A percentile compares a stretch with the other conserved stretches of the same genome.
Conservation (phyloP, 495 filamentous ascomycete species). For the Umbilicaria muhlenbergii region DNA sequence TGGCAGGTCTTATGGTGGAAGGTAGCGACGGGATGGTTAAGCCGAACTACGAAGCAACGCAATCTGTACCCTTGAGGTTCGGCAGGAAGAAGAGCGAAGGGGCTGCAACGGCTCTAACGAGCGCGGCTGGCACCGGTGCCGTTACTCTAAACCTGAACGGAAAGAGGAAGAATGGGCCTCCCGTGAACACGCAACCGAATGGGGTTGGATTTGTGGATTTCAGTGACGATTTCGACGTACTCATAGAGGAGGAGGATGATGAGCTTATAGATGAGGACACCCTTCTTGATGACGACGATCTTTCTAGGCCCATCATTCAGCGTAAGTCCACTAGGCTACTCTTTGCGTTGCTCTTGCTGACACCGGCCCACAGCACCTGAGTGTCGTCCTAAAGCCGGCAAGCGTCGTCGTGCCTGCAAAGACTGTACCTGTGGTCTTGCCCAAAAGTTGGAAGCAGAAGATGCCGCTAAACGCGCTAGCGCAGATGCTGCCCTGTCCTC, state of each 20-base stretch:
- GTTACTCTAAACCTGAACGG: conserved; percentile 27
- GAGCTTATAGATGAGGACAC: conserved; percentile 85
- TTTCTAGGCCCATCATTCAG: conserved; percentile 52
- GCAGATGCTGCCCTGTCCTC: conserved; percentile 44
- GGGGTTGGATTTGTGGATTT: conserved; percentile 64
- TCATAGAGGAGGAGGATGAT: conserved; percentile 48
- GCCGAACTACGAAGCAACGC: conserved; percentile 44
- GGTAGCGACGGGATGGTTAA: conserved; percentile 51
- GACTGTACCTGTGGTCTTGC: conserved; percentile 88
- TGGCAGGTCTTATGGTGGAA: conserved; percentile 60
- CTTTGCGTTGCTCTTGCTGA: neutral
- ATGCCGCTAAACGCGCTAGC: conserved; percentile 23
- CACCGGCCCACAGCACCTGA: conserved; percentile 43
- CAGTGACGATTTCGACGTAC: conserved; percentile 46
- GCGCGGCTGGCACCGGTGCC: conserved; percentile 15
- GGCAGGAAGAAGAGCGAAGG: conserved; percentile 35
- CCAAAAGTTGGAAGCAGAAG: conserved; percentile 20
- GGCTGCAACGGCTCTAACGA: conserved; percentile 14
- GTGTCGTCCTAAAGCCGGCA: conserved; percentile 67
- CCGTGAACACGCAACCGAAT: conserved; percentile 17
- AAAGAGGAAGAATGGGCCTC: conserved; percentile 23
- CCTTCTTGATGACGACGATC: conserved; percentile 68
- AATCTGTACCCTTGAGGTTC: conserved; percentile 58
- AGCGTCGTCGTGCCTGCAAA: conserved; percentile 86
- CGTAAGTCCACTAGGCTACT: conserved; percentile 39